A percentile compares a stretch with the other conserved stretches of the same genome.
phyloP scores from a whole-genome alignment of 2,329 filamentous ascomycete species.

The Trichophyton simii region DNA sequence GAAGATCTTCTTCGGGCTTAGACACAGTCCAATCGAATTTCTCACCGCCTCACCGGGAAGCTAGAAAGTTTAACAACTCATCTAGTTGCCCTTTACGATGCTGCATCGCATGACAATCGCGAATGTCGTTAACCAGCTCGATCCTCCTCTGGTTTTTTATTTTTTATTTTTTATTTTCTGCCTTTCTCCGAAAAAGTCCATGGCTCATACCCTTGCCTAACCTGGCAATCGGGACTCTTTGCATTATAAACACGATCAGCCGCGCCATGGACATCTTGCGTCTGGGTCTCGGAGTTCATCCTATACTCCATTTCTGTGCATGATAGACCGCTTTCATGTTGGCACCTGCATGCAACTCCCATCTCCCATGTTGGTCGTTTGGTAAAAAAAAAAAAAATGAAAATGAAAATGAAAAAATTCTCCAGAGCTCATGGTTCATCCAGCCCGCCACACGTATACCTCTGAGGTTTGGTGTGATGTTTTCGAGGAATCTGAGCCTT shows the following conservation, averaged over 20 bases:
- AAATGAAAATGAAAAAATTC: neutral
- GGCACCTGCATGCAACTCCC: neutral
- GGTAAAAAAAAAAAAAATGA: neutral
- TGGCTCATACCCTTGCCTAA: neutral
- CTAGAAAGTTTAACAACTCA: conserved; percentile 6
- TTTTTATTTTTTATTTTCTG: neutral
- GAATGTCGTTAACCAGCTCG: neutral
- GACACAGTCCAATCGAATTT: neutral
- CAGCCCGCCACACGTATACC: neutral
- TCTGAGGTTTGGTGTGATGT: neutral
- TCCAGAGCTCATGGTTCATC: neutral
- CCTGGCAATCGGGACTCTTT: neutral
- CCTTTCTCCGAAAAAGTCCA: neutral
- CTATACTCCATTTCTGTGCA: neutral
- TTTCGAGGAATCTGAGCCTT: neutral
- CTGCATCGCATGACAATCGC: conserved; percentile 5
- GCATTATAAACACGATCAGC: neutral
- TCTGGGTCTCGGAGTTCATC: neutral
- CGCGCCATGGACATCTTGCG: neutral
- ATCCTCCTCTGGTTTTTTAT: neutral
- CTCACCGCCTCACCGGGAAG: conserved; percentile 3
- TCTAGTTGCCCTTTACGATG: neutral
- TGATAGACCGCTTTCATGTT: neutral
- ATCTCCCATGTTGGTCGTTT: neutral
- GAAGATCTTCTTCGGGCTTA: neutral